These are phyloP conservation scores for Dictyostelium capitatum DNA, from an alignment of 78 protist genomes.

Conservation along the genomic window DNA sequence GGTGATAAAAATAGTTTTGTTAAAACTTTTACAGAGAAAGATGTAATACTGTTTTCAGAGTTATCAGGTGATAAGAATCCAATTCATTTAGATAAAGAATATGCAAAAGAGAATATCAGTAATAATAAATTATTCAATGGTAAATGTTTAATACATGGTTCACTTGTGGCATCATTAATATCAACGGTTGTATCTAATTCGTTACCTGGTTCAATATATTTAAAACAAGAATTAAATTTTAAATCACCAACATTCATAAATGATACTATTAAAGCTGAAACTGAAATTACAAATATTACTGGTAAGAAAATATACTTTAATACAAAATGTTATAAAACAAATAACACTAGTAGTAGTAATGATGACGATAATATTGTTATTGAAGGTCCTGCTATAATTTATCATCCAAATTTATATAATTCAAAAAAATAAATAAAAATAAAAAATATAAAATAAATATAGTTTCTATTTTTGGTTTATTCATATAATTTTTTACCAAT, in stretches of 20 bases:
- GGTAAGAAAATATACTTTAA: slow-evolving; percentile 36
- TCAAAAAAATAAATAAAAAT: background rate
- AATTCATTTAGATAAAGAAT: slow-evolving; percentile 33
- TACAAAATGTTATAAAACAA: slow-evolving; percentile 13
- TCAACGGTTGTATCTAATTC: slow-evolving; percentile 17
- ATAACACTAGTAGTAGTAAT: background rate
- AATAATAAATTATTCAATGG: slow-evolving; percentile 3
- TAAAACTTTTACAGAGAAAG: slow-evolving; percentile 2
- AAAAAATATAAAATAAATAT: background rate
- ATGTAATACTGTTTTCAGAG: slow-evolving; percentile 36
- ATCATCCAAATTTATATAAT: slow-evolving; percentile 48
- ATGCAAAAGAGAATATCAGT: slow-evolving; percentile 8
- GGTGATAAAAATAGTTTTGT: slow-evolving; percentile 20
- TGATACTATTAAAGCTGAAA: slow-evolving; percentile 50
- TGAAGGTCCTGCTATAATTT: slow-evolving; percentile 26
- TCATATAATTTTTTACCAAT: too few relatives aligned
- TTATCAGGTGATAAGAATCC: slow-evolving; percentile 50
- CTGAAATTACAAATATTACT: background rate
- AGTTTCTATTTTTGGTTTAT: too few relatives aligned
- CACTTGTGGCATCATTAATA: slow-evolving; percentile 36
- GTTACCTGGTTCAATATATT: slow-evolving; percentile 51
- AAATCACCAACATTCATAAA: slow-evolving; percentile 43
- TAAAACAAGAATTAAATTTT: slow-evolving; percentile 31
- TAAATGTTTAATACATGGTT: slow-evolving; percentile 38
- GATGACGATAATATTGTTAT: slow-evolving; percentile 13